Evolutionary conservation across 805 yeast species (phyloP), one percentile per base, ranked within the genome.

Genomic region (Tetrapisispora iriomotensis): DNA sequence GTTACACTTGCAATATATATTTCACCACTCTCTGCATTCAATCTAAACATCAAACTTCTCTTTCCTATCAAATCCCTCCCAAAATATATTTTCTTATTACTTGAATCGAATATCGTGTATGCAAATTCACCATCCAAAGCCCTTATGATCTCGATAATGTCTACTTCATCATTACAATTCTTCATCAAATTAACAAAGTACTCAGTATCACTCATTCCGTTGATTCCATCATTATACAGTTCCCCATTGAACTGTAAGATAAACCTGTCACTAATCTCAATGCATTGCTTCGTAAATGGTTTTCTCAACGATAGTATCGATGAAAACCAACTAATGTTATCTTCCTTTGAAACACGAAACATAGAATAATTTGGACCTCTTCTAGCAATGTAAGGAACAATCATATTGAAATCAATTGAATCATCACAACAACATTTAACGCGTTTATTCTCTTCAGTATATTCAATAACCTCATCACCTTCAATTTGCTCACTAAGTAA

Each of bases 181-280:
- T 46, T 37, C 23, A 82, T 53, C 23, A 50, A 49, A 1, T 64
- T 50, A 35, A 65, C 62, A 6, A 85, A 60, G 46, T 58, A 81
- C 3, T 57, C 65, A 0, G 94, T 77, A 58, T 88, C 96, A 54
- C 83, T 83, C 0, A 66, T 60, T 0, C 49, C 45, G 9, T 33
- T 22, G 18, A 81, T 70, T 27, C 71, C 80, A 1, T 56, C 47
- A 45, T 79, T 79, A 58, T 92, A 92, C 9, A 92, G 60, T 51
- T 92, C 96, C 0, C 98, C 99, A 56, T 94, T 92, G 61, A 82
- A 90, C 53, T 86, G 95, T 8, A 94, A 53, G 0, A 71, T 51
- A 36, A 53, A 68, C 48, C 65, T 46, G 34, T 61, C 49, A 9
- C 54, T 50, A 4, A 47, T 46, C 3, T 32, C 34, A 13, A 77